Conservation (phyloP, 805 yeast genomes). For the Isabelozyma heimii region DNA sequence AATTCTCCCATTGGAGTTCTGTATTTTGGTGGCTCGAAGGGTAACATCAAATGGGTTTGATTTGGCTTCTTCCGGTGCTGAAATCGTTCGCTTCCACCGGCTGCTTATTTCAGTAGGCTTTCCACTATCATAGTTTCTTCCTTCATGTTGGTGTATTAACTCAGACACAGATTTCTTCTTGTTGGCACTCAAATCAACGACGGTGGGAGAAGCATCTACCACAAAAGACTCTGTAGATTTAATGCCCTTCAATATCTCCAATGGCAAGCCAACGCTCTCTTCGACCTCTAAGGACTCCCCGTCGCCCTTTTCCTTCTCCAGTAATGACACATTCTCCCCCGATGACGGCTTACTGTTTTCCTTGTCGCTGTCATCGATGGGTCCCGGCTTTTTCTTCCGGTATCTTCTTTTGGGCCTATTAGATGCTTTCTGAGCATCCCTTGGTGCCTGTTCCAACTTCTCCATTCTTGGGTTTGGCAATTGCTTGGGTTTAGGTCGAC, state of each 20-base stretch:
- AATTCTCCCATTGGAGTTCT: slow-evolving; percentile 4
- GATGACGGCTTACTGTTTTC: neutral
- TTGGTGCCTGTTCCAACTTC: no score
- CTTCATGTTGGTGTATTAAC: slow-evolving; percentile 1
- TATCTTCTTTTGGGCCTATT: neutral
- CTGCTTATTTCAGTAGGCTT: neutral
- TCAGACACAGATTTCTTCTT: slow-evolving; percentile 8
- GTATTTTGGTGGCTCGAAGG: slow-evolving; percentile 21
- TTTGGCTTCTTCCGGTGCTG: neutral
- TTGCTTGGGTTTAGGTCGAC: no score
- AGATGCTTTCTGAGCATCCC: no score
- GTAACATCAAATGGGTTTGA: slow-evolving; percentile 20
- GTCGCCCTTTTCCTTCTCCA: no score
- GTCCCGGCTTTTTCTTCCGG: neutral
- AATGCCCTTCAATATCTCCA: no score
- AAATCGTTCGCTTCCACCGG: neutral
- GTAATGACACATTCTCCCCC: no score
- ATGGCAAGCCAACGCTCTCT: no score
- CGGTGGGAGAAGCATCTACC: neutral
- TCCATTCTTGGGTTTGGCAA: no score
- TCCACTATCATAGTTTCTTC: neutral
- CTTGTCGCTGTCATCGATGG: neutral
- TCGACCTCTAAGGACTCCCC: no score
- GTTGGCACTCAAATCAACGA: neutral
- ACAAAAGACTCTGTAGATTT: no score